phyloP scores from a whole-genome alignment of 306 rosid species.

The Prunus dulcis region DNA sequence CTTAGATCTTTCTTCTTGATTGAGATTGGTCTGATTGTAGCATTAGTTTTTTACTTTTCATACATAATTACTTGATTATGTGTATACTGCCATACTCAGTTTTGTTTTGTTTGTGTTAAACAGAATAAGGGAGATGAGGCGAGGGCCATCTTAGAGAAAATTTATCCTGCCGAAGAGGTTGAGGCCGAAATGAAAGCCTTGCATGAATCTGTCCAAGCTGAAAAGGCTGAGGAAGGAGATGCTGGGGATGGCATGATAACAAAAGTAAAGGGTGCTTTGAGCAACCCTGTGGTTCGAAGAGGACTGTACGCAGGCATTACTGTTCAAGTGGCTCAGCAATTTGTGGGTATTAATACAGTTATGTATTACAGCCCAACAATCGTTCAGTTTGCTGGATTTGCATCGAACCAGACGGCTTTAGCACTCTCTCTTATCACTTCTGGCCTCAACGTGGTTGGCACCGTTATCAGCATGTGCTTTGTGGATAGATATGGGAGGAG shows the following conservation, averaged over 20 bases:
- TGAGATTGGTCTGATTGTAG: not conserved
- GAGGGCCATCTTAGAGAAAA: conserved; percentile 41
- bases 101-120: not conserved
- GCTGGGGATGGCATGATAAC: conserved; percentile 38
- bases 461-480: conserved; percentile 55
- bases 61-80: not conserved
- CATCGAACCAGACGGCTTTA: conserved; percentile 68
- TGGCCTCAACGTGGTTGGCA: conserved; percentile 63
- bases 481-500: conserved; percentile 71
- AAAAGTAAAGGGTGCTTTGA: conserved; percentile 44
- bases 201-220: conserved; percentile 53
- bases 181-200: conserved; percentile 57
- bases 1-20: not conserved
- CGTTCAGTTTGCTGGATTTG: conserved; percentile 81
- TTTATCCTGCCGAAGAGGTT: conserved; percentile 48
- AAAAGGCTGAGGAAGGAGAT: conserved; percentile 47
- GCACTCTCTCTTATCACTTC: conserved; percentile 80
- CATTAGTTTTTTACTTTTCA: not conserved
- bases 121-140: conserved; percentile 64
- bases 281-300: conserved; percentile 53
- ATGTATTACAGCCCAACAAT: conserved; percentile 93
- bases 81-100: not conserved
- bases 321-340: conserved; percentile 79
- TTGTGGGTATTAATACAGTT: conserved; percentile 83
- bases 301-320: conserved; percentile 69